Evolutionary conservation across 805 yeast genomes (phyloP), one percentile per base, ranked within the genome.

Genomic region (Zygoascus flipseniorum): DNA sequence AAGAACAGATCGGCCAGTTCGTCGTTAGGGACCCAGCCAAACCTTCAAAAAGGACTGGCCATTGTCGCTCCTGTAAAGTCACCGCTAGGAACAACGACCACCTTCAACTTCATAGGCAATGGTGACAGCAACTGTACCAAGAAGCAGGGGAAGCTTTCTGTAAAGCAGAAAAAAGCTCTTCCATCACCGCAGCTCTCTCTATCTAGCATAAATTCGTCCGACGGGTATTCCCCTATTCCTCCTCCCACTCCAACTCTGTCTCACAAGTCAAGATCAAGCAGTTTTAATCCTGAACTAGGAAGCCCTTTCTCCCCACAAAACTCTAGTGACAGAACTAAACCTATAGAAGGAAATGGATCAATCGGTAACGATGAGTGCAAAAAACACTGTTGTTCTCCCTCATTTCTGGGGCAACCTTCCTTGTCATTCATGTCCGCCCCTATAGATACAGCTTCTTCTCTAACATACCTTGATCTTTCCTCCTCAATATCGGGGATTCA

Each of bases 391-490:
- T 8, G 8, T 35, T 13, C 8, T 8, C 8, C 39, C 8, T n/a
- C 39, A 4, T 10, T 10, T 35, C 4, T 35, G 39, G 39, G 8
- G 4, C 39, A 11, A n/a, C 39, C 39, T 13, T n/a, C 16, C 8
- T 10, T 35, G 8, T n/a, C 39, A 11, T n/a, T 35, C 16, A 35
- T 35, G 16, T 8, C 39, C 2, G 8, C 39, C 2, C 39, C 39
- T 11, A 35, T 35, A 13, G 39, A 35, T n/a, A 10, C 9, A 11
- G 39, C 39, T 13, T 35, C 39, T 35, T 35, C 52, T 10, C 19
- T 60, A 26, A 56, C 57, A 28, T 60, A 54, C 43, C 50, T 64
- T 26, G 66, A 65, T 48, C 54, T 65, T 26, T 41, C 58, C 31
- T 31, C 52, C 5, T 48, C 53, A 31, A 43, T 53, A 5, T 52